phyloP scores from a whole-genome alignment of 176 grass and related monocot species.

The Zea luxurians region DNA sequence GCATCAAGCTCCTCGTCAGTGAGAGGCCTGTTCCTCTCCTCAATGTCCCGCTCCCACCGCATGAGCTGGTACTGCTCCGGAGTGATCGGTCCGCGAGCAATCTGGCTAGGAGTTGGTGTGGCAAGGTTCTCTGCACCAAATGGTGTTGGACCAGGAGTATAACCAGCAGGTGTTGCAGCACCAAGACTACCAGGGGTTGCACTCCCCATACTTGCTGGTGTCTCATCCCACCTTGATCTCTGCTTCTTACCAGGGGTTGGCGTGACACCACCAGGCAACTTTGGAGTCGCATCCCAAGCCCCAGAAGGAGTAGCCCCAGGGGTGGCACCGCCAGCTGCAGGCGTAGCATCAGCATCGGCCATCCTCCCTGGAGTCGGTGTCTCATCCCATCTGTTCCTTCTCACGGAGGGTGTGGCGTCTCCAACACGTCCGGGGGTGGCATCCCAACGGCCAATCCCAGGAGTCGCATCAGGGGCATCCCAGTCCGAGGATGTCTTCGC shows the following conservation, averaged over 20 bases:
- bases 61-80: conserved; percentile 87
- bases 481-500: conserved; percentile 69
- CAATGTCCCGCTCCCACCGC: conserved; percentile 92
- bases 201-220: conserved; percentile 70
- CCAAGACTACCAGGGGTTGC: conserved; percentile 53
- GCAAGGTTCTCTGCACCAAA: conserved; percentile 70
- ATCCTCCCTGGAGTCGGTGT: conserved; percentile 86
- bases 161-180: conserved; percentile 63
- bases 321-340: conserved; percentile 65
- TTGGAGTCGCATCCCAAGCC: conserved; percentile 92
- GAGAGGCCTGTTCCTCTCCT: conserved; percentile 90
- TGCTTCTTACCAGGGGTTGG: conserved; percentile 86
- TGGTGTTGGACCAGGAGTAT: conserved; percentile 83
- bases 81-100: conserved; percentile 72
- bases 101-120: conserved; percentile 62
- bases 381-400: conserved; percentile 97
- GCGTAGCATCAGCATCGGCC: conserved; percentile 87
- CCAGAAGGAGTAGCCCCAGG: conserved; percentile 82
- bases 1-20: conserved; percentile 92
- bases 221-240: conserved; percentile 96
- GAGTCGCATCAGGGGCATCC: conserved; percentile 90
- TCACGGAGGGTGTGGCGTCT: conserved; percentile 68
- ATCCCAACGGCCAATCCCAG: conserved; percentile 83
- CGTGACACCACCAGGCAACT: conserved; percentile 79
- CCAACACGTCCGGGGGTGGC: conserved; percentile 74